Percentiles rank a stretch among this genome's conserved stretches.
These are phyloP conservation scores for Tylopilus felleus DNA, from an alignment of 768 basidiomycete genomes.

Conservation along the genomic window DNA sequence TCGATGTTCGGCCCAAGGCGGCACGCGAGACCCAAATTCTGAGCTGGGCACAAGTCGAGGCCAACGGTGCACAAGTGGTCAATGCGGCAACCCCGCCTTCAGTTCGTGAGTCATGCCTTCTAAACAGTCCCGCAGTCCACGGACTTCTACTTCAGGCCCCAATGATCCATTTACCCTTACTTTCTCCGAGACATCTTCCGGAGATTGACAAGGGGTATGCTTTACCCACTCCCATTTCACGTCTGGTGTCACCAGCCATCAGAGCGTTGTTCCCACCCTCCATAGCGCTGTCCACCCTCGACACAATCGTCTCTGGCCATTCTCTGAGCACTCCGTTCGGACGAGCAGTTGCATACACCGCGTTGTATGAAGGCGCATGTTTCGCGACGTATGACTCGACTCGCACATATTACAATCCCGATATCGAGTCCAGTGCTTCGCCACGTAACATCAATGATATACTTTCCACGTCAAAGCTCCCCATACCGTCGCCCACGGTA, in stretches of 20 bases:
- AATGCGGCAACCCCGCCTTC: constrained; percentile 42
- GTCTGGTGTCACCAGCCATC: constrained; percentile 79
- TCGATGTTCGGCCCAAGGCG: constrained; percentile 43
- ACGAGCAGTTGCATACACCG: constrained; percentile 73
- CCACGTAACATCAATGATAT: constrained; percentile 45
- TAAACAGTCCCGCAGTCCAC: not conserved
- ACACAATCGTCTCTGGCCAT: constrained; percentile 76
- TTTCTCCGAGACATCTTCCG: constrained; percentile 53
- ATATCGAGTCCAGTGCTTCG: not conserved
- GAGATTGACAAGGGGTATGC: constrained; percentile 57
- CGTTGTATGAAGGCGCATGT: constrained; percentile 70
- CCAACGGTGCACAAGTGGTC: constrained; percentile 51
- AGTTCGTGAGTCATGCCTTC: constrained; percentile 46
- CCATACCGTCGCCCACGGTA: constrained; percentile 73
- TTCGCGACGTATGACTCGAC: constrained; percentile 65
- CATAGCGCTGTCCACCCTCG: constrained; percentile 61
- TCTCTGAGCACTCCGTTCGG: constrained; percentile 75
- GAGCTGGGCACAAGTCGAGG: constrained; percentile 68
- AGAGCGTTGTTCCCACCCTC: constrained; percentile 74
- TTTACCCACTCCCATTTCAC: constrained; percentile 85
- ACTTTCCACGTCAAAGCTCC: constrained; percentile 43
- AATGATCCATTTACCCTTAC: constrained; percentile 65
- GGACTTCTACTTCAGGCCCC: constrained; percentile 25
- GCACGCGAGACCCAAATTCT: constrained; percentile 54
- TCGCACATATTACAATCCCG: constrained; percentile 42